Base-by-base conservation (phyloP, 768 basidiomycete genomes). In the Suillus fuscotomentosus region DNA sequence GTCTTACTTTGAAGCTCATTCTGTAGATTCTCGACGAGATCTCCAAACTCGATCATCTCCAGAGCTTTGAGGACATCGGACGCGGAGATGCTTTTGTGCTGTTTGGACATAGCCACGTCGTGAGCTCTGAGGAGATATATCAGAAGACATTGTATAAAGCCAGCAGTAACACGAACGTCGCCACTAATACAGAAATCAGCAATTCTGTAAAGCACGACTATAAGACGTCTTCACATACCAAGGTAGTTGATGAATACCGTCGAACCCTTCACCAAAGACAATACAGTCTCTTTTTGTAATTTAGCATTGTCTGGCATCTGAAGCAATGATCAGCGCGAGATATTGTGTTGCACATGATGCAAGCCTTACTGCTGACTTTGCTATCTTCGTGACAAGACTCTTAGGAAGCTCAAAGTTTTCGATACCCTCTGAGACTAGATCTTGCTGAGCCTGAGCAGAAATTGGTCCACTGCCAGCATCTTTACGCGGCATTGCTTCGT, bases 221-320 rank as follows among this genome's bases (percentile, higher is more conserved):
- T 3, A 43, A 24, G 20, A 7, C 34, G 14, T 24, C 14, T 11
- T 20, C 48, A 24, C 88, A 69, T 74, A 91, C 96, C 90, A 9
- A 99, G 81, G 70, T 95, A 97, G 75, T 92, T 96, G 69, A 99
- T 95, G 75, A 98, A 99, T 60, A 98, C 91, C 0, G 96, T 96
- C 4, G 95, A 94, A 38, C 90, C 90, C 73, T 95, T 95, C 15
- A 91, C 83, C 11, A 97, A 81, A 14, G 94, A 92, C 1, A 91
- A 74, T 0, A 95, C 87, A 0, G 92, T 91, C 64, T 98, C 97
- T 67, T 95, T 97, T 70, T 95, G 92, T 63, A 97, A 76, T 72
- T 97, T 97, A 14, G 89, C 84, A 68, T 87, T 89, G 0, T 94
- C 89, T 7, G 94, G 93, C 3, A 97, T 78, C 95, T 96, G 63